Conservation (phyloP, 176 grass and related monocot genomes). For the Zizania latifolia region DNA sequence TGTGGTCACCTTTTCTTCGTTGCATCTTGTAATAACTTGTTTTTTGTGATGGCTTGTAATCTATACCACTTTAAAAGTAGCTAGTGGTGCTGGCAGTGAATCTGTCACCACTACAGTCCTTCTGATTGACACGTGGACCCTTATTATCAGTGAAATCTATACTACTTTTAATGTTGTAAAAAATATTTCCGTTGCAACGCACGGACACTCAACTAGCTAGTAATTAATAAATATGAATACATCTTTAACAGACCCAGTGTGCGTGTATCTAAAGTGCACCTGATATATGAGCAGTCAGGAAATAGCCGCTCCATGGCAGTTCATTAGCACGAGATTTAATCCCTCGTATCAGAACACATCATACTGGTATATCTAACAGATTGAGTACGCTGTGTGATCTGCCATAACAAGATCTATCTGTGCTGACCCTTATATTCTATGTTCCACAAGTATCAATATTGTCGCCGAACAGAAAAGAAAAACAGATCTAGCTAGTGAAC, state of each 20-base stretch:
- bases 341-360: neutral
- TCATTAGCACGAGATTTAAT: neutral
- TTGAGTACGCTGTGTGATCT: neutral
- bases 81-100: no score
- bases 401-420: conserved; percentile 5
- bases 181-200: no score
- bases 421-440: conserved; percentile 13
- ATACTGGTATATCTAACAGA: neutral
- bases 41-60: neutral
- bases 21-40: neutral
- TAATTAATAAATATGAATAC: no score
- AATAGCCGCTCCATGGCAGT: neutral
- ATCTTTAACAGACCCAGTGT: neutral
- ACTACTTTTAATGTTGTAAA: no score
- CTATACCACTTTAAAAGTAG: no score
- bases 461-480: neutral
- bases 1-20: neutral
- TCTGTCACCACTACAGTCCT: no score
- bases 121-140: no score
- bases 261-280: neutral
- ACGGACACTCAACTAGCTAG: no score
- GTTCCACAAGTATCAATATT: neutral
- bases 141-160: no score
- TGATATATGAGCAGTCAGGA: neutral
- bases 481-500: neutral